Evolutionary conservation across 495 filamentous ascomycete genomes (phyloP).

Genomic region (Aspergillus affinis): DNA sequence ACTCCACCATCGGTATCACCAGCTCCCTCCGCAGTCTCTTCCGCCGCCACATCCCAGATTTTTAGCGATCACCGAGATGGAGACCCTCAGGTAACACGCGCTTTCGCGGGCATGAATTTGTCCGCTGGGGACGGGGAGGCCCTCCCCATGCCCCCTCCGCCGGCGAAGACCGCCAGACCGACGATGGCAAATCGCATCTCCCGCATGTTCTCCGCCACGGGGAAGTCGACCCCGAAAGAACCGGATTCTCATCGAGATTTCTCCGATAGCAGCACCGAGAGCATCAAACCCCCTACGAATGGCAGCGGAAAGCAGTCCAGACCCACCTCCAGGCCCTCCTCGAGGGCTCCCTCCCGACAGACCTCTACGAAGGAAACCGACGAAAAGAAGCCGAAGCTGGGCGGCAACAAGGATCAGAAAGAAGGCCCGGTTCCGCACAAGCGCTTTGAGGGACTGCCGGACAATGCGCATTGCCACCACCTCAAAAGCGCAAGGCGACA

Average conservation of each 20-base stretch:
- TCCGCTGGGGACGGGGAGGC: slow-evolving; percentile 40
- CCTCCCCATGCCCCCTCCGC: slow-evolving; percentile 31
- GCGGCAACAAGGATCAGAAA: slow-evolving; percentile 42
- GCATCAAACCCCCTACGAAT: slow-evolving; percentile 31
- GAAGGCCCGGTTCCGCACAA: slow-evolving; percentile 42
- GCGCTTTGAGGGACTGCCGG: slow-evolving; percentile 59
- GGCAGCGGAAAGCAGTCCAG: slow-evolving; percentile 35
- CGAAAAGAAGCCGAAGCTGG: slow-evolving; percentile 34
- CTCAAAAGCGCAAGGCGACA: slow-evolving; percentile 85
- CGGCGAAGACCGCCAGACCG: slow-evolving; percentile 44
- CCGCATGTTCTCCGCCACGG: slow-evolving; percentile 57
- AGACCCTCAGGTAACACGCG: slow-evolving; percentile 46
- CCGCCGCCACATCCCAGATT: slow-evolving; percentile 42
- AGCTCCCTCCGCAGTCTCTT: slow-evolving; percentile 47
- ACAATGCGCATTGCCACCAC: slow-evolving; percentile 77
- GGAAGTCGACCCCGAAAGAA: slow-evolving; percentile 35
- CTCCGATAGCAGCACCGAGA: slow-evolving; percentile 44
- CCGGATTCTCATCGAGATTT: slow-evolving; percentile 37
- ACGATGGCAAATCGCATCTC: slow-evolving; percentile 59
- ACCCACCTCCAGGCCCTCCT: slow-evolving; percentile 38
- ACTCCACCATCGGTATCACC: slow-evolving; percentile 46
- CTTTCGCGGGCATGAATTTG: slow-evolving; percentile 48
- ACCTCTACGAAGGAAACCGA: slow-evolving; percentile 41
- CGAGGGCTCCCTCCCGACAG: slow-evolving; percentile 42
- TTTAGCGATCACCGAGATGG: slow-evolving; percentile 43